Base-by-base conservation (phyloP, 352 stramenopile genomes). In the Phytopythium aichiense region DNA sequence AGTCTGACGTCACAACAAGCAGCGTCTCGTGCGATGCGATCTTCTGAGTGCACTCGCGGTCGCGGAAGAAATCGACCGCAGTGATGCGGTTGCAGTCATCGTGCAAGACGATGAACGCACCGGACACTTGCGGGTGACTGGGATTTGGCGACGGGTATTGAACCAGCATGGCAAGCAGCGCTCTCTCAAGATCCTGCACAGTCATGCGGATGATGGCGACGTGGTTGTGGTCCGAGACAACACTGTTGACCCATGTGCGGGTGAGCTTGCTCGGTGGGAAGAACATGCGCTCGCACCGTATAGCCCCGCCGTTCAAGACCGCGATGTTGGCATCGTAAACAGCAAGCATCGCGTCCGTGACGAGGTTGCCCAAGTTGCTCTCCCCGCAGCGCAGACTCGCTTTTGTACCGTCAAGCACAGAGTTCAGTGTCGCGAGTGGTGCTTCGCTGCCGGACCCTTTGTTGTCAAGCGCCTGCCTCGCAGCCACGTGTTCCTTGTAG, bases 21-120 rank as follows among this genome's bases (percentile, higher is more conserved):
- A 52, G 45, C 45, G 45, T 52, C 45, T 52, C 45, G 13, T 52
- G 22, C 45, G 9, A 9, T 4, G 12, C 28, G 16, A 56, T 56
- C 50, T 56, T 56, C 6, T 40, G 15, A 22, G 50, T 56, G 28
- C 50, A 25, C 50, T 56, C 28, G 50, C 50, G 50, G 50, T 56
- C 50, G 50, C 50, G 50, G 16, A 56, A 56, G 50, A 56, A 56
- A 7, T 56, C 28, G 50, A 56, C 20, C 1, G 18, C 28, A 3
- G 18, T 56, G 50, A 52, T 52, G 4, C 23, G 45, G 23, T 52
- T 52, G 45, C 45, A 20, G 22, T 52, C 22, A 22, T 52, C 45
- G 22, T 52, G 30, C 22, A 52, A 28, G 4, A 52, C 31, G 50
- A 56, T 12, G n/a, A 56, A 56, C 7, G 20, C 25, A 7, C 50